Conservation (phyloP, 2,329 filamentous ascomycete genomes). For the Calonectria henricotiae region DNA sequence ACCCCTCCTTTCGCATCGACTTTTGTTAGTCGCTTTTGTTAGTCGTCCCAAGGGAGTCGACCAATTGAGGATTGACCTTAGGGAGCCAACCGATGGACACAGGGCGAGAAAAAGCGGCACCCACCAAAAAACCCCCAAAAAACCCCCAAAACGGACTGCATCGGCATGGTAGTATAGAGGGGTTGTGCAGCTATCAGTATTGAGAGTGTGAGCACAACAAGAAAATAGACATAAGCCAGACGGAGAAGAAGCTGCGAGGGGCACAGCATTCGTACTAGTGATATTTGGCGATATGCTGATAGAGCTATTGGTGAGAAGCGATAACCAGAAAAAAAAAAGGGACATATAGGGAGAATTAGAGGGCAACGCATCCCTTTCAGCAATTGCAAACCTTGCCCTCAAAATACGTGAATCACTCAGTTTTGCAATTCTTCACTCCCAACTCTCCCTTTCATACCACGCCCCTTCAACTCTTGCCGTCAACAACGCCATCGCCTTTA, state of each 20-base stretch:
- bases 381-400: slow-evolving; percentile 25
- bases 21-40: slow-evolving; percentile 25
- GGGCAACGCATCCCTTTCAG: slow-evolving; percentile 19
- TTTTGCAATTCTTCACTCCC: slow-evolving; percentile 13
- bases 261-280: background rate
- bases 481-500: slow-evolving; percentile 7
- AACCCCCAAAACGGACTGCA: slow-evolving; percentile 38
- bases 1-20: slow-evolving; percentile 7
- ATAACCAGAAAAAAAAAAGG: background rate
- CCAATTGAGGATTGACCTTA: slow-evolving; percentile 44
- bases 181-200: slow-evolving; percentile 27
- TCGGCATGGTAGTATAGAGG: slow-evolving; percentile 30
- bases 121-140: slow-evolving; percentile 38
- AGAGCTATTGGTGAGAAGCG: background rate
- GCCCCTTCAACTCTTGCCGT: slow-evolving; percentile 17
- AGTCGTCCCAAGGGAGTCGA: slow-evolving; percentile 32
- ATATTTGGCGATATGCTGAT: background rate
- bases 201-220: background rate
- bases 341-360: background rate
- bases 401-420: slow-evolving; percentile 15
- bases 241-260: background rate
- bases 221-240: background rate
- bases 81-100: slow-evolving; percentile 24
- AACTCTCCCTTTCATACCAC: slow-evolving; percentile 8
- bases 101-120: slow-evolving; percentile 31